Evolutionary conservation across 306 rosid genomes (phyloP).

Genomic region (Quercus berberidifolia): DNA sequence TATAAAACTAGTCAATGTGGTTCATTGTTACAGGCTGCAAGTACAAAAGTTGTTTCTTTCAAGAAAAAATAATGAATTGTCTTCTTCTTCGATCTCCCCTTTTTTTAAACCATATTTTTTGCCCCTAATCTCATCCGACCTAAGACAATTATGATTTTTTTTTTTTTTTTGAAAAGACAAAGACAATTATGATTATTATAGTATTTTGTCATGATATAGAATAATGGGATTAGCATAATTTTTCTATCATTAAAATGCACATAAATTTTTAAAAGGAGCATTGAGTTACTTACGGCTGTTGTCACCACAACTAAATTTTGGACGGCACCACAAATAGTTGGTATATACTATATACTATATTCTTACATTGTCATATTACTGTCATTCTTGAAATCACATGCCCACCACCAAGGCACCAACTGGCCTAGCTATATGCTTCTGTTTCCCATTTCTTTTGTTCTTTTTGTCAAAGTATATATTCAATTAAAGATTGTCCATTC

Average conservation of each 20-base stretch:
- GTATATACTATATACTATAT: too few species aligned
- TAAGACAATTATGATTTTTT: neutral
- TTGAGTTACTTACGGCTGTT: neutral
- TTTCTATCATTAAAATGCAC: neutral
- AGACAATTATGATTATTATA: neutral
- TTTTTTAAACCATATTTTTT: neutral
- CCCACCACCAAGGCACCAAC: neutral
- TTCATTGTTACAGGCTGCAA: too few species aligned
- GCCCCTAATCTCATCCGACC: neutral
- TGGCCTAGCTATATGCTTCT: neutral
- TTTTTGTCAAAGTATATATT: neutral
- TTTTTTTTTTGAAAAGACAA: too few species aligned
- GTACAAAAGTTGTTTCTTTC: neutral
- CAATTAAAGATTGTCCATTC: neutral
- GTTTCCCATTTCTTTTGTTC: neutral
- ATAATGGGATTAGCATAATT: neutral
- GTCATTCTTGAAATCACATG: neutral
- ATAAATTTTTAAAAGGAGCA: neutral
- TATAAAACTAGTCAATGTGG: too few species aligned
- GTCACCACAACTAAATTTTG: neutral
- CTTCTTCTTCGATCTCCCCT: neutral
- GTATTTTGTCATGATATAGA: neutral
- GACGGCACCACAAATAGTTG: neutral
- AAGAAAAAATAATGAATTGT: neutral
- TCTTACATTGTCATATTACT: too few species aligned